Evolutionary conservation across 306 rosid genomes (phyloP), one percentile per base, ranked within the genome.

Genomic region (Prunus padus): DNA sequence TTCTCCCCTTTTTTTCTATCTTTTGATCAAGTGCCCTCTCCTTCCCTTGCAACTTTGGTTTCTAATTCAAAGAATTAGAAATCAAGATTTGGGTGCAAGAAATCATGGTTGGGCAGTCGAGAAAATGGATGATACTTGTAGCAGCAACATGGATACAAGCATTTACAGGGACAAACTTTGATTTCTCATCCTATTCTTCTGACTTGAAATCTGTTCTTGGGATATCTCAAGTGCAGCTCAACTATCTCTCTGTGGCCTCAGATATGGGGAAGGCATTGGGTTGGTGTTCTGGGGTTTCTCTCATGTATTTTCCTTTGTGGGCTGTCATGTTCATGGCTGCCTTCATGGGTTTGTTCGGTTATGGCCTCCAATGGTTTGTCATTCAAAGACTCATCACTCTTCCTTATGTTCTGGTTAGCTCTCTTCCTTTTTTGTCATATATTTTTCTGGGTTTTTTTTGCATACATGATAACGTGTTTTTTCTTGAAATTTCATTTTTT

Each of bases 91-190:
- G 23, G 44, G 22, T 1, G 22, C 46, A 25, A 23, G 15, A 28
- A 77, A 49, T 0, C 33, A 65, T 87, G 85, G 67, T 52, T 3
- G 81, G 68, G 15, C 85, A 87, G 73, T 85, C 87, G 11, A 60
- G 88, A 37, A 89, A 89, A 63, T 91, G 94, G 97, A 80, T 80
- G 82, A 51, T 89, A 6, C 73, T 89, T 1, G 55, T 83, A 16
- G 90, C 85, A 28, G 46, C 90, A 7, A 84, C 75, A 47, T 91
- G 97, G 97, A 65, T 89, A 23, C 94, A 89, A 40, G 89, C 92
- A n/a, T 86, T 91, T 56, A 89, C 94, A 0, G 94, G 97, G 8
- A 91, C 97, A 11, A 89, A 91, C 84, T 84, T 91, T 69, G 97
- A 91, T 42, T 89, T 91, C 87, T 86, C 97, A 26, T 84, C 92